Conservation (phyloP, 2,329 filamentous ascomycete genomes). For the Sporothrix protearum region DNA sequence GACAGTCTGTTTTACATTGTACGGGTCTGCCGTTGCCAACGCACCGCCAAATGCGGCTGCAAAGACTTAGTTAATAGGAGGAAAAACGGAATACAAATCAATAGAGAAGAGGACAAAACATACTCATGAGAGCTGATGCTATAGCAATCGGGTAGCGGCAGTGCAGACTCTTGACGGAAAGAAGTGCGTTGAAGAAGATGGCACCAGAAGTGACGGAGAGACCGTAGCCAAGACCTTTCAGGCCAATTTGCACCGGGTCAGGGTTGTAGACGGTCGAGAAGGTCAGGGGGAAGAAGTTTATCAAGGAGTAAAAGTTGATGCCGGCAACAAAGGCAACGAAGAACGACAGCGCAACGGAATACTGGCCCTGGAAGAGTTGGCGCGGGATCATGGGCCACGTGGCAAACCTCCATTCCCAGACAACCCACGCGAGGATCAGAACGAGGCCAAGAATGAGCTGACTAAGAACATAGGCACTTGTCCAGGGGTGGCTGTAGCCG, state of each 20-base stretch:
- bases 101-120: too few species aligned
- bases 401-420: conserved; percentile 1
- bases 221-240: not conserved
- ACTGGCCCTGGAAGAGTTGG: not conserved
- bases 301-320: not conserved
- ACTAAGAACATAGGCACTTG: not conserved
- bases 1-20: not conserved
- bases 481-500: not conserved
- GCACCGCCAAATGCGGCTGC: not conserved
- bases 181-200: not conserved
- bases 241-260: not conserved
- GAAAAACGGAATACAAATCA: too few species aligned
- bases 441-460: not conserved
- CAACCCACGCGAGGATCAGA: not conserved
- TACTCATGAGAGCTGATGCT: not conserved
- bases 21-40: not conserved
- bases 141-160: not conserved
- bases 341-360: not conserved
- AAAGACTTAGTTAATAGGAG: not conserved
- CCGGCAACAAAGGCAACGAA: not conserved
- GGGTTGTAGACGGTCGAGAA: not conserved
- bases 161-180: not conserved
- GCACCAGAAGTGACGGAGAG: not conserved
- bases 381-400: not conserved
- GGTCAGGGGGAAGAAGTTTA: not conserved